Evolutionary conservation across 139 green algal species (phyloP), one percentile per base, ranked within the genome.

Genomic region (Volvox africanus): DNA sequence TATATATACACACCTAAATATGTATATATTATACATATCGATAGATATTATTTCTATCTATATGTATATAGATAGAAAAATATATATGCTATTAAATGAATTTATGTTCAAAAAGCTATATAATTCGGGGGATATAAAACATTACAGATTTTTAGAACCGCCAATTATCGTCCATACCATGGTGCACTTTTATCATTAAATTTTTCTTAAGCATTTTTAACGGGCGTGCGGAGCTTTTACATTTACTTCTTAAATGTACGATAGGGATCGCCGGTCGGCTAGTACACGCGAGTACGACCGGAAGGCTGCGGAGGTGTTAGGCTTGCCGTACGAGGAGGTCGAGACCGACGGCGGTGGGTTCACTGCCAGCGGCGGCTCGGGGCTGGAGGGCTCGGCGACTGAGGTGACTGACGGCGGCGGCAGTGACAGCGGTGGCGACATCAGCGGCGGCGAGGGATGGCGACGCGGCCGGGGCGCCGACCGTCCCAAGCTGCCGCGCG

Each of bases 281-380:
- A 35, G 80, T n/a, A 90, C 75, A 13, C 73, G 75, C 30, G 86
- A 90, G 75, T 24, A 61, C n/a, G 86, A 90, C 75, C 65, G 55
- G 32, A 33, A 85, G 55, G 86, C 86, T 1, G 86, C 86, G 16
- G 73, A 77, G 73, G 32, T 90, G 30, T 73, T 90, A 32, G 86
- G 86, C 2, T 73, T 90, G 75, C 75, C 73, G 26, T 16, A 44
- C 26, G 68, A 44, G 28, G 36, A 20, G 33, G 28, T 33, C 12
- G 30, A 75, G 28, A 21, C 82, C 11, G 79, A 85, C 50, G 55
- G 26, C 55, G 28, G 55, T 37, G 20, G 14, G 30, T 3, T 13
- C 81, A 75, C 12, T 30, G 61, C 55, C 80, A 75, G 61, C 82
- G 61, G 61, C 30, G 82, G 82, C 61, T 50, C 50, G 80, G 80